Evolutionary conservation across 2,329 filamentous ascomycete species (phyloP).

Genomic region (Parafenestella ontariensis): DNA sequence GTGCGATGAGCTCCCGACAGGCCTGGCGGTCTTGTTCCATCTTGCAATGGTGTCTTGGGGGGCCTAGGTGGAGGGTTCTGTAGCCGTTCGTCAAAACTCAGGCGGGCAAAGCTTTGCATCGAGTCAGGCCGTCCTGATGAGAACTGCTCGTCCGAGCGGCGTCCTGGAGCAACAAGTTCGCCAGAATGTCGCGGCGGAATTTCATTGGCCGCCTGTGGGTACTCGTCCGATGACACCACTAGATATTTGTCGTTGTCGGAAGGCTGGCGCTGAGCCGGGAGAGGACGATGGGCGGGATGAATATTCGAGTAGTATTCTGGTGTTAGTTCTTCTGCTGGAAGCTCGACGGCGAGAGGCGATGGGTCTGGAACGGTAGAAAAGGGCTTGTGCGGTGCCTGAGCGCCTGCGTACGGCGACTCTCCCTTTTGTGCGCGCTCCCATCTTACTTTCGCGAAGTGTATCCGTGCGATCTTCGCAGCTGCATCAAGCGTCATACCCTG

Average conservation of each 20-base stretch:
- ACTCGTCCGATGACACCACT: conserved; percentile 63
- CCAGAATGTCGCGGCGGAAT: conserved; percentile 54
- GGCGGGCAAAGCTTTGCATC: conserved; percentile 34
- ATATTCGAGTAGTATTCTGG: conserved; percentile 42
- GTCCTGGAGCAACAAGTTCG: conserved; percentile 68
- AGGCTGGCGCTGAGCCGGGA: conserved; percentile 30
- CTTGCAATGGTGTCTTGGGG: conserved; percentile 50
- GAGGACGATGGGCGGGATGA: conserved; percentile 36
- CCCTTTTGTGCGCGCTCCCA: conserved; percentile 60
- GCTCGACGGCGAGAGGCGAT: conserved; percentile 61
- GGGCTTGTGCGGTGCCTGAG: conserved; percentile 43
- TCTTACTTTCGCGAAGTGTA: conserved; percentile 76
- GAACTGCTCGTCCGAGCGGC: conserved; percentile 43
- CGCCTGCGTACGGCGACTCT: conserved; percentile 30
- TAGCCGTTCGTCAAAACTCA: conserved; percentile 35
- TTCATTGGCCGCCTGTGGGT: conserved; percentile 59
- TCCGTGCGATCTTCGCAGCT: conserved; percentile 81
- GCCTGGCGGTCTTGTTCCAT: conserved; percentile 22
- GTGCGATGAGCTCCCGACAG: conserved; percentile 27
- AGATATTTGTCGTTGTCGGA: conserved; percentile 60
- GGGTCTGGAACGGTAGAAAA: conserved; percentile 49
- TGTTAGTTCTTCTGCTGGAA: conserved; percentile 63
- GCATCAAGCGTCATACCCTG: conserved; percentile 79
- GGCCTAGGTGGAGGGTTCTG: conserved; percentile 46
- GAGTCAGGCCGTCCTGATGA: conserved; percentile 26